A percentile compares a stretch with the other conserved stretches of the same genome.
Conservation (phyloP, 768 basidiomycete species). For the Auricularia sp. region DNA sequence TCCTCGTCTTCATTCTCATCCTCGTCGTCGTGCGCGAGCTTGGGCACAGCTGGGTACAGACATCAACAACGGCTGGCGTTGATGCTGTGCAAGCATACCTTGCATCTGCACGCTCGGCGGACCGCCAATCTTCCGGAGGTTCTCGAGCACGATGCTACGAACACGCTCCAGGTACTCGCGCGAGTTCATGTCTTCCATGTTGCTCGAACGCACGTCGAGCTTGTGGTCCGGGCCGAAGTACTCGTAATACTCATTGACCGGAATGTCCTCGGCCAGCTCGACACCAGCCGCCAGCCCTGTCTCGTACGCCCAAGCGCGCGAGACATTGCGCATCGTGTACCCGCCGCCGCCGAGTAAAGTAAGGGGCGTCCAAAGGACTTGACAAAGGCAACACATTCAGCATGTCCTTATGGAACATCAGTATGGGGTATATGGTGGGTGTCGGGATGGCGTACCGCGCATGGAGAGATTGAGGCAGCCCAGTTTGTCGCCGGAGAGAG, state of each 20-base stretch:
- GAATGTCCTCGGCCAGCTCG: slow-evolving; percentile 89
- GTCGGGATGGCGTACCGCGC: slow-evolving; percentile 36
- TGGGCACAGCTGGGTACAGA: slow-evolving; percentile 58
- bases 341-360: slow-evolving; percentile 94
- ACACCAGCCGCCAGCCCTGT: slow-evolving; percentile 97
- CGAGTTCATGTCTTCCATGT: slow-evolving; percentile 92
- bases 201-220: slow-evolving; percentile 88
- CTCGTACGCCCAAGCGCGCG: slow-evolving; percentile 95
- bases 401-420: slow-evolving; percentile 54
- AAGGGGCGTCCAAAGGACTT: slow-evolving; percentile 93
- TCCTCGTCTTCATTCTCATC: slow-evolving; percentile 84
- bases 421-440: not conserved
- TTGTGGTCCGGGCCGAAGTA: slow-evolving; percentile 98
- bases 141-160: slow-evolving; percentile 84
- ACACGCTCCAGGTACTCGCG: slow-evolving; percentile 88
- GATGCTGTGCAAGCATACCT: slow-evolving; percentile 34
- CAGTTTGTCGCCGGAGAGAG: slow-evolving; percentile 89
- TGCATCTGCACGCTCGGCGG: slow-evolving; percentile 91
- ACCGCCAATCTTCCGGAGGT: slow-evolving; percentile 73
- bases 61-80: too few relatives aligned
- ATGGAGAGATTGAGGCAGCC: slow-evolving; percentile 95
- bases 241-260: slow-evolving; percentile 98
- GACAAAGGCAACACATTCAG: slow-evolving; percentile 94
- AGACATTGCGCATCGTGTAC: slow-evolving; percentile 97
- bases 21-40: slow-evolving; percentile 71